A percentile compares a stretch with the other conserved stretches of the same genome.
phyloP scores from a whole-genome alignment of 1,284 basidiomycete genomes.

The Cryptococcus maquisensis region DNA sequence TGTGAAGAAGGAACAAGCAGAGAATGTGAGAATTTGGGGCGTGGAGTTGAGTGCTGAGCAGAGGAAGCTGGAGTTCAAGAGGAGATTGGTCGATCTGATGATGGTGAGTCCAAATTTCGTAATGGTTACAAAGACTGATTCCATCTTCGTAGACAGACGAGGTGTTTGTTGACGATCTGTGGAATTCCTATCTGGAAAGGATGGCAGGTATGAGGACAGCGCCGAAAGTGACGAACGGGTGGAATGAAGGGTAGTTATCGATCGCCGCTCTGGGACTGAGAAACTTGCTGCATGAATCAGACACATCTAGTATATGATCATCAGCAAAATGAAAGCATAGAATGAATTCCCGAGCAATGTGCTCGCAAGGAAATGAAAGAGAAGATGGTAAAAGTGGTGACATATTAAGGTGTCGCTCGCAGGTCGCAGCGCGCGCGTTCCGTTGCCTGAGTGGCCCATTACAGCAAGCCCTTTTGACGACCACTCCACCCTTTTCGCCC shows the following conservation, averaged over 20 bases:
- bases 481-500: not conserved
- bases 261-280: too few relatives aligned
- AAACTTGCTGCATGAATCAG: too few relatives aligned
- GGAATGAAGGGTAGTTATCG: not conserved
- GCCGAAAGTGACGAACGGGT: slow-evolving; percentile 1
- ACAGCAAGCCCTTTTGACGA: too few relatives aligned
- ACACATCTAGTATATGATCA: too few relatives aligned
- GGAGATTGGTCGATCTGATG: slow-evolving; percentile 17
- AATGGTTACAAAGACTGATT: not conserved
- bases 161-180: slow-evolving; percentile 20
- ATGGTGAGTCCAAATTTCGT: slow-evolving; percentile 10
- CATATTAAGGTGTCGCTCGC: not conserved
- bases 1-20: slow-evolving; percentile 4
- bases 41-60: slow-evolving; percentile 7
- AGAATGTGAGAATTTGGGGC: slow-evolving; percentile 3
- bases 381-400: not conserved
- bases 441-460: too few relatives aligned
- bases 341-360: too few relatives aligned
- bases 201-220: slow-evolving; percentile 6
- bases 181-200: slow-evolving; percentile 13
- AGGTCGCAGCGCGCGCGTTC: too few relatives aligned
- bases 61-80: slow-evolving; percentile 13
- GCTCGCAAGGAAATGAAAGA: not conserved
- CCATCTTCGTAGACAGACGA: slow-evolving; percentile 15
- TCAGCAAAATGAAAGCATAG: not conserved